These are phyloP conservation scores for Westerdykella sp. DNA, from an alignment of 2,329 filamentous ascomycete species.

Conservation along the genomic window DNA sequence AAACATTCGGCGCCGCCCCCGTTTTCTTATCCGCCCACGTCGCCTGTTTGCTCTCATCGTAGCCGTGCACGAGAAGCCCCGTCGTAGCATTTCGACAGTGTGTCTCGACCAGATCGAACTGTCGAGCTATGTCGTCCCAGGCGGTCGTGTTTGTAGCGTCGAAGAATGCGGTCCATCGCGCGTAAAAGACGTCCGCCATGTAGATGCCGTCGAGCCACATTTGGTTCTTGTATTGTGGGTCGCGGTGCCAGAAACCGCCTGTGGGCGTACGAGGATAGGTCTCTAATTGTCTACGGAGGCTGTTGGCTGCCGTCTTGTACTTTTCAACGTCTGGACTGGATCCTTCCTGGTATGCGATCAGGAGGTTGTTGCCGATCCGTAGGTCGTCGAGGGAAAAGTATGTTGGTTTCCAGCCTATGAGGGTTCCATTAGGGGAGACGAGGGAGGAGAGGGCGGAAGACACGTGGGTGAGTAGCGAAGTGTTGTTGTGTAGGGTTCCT, in stretches of 20 bases:
- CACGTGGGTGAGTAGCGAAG: slow-evolving; percentile 42
- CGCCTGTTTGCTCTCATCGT: slow-evolving; percentile 29
- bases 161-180: slow-evolving; percentile 36
- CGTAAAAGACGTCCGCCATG: slow-evolving; percentile 38
- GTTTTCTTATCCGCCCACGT: slow-evolving; percentile 34
- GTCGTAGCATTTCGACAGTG: slow-evolving; percentile 30
- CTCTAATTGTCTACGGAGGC: slow-evolving; percentile 44
- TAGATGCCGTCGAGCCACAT: slow-evolving; percentile 54
- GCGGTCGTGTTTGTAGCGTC: slow-evolving; percentile 36
- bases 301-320: slow-evolving; percentile 46
- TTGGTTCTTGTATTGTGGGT: slow-evolving; percentile 45
- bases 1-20: slow-evolving; percentile 33
- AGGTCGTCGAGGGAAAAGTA: slow-evolving; percentile 48
- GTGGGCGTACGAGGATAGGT: slow-evolving; percentile 45
- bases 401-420: slow-evolving; percentile 43
- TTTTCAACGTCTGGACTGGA: slow-evolving; percentile 29
- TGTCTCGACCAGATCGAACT: slow-evolving; percentile 33
- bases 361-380: slow-evolving; percentile 48
- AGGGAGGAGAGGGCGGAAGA: slow-evolving; percentile 45
- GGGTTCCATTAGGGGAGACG: slow-evolving; percentile 44
- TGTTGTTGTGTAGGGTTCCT: slow-evolving; percentile 41
- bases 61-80: slow-evolving; percentile 32
- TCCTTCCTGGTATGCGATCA: slow-evolving; percentile 45
- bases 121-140: slow-evolving; percentile 39
- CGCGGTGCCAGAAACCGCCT: slow-evolving; percentile 52